A percentile compares a stretch with the other conserved stretches of the same genome.
Conservation (phyloP, 768 basidiomycete species). For the Cystofilobasidium ferigula region DNA sequence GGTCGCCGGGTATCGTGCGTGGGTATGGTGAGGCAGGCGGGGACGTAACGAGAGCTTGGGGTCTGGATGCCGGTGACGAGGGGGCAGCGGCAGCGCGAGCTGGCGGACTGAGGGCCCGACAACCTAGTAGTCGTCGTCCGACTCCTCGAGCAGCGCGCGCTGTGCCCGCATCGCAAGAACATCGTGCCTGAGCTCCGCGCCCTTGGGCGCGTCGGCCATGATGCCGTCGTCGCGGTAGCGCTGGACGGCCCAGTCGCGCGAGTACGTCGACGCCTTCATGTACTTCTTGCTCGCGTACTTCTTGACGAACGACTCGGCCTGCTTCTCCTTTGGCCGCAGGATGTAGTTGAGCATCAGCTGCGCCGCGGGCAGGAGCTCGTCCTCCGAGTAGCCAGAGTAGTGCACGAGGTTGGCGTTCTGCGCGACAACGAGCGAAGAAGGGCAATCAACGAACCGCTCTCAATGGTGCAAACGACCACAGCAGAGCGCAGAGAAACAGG, state of each 20-base stretch:
- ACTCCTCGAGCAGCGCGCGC: neutral
- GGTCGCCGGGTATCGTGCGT: no score
- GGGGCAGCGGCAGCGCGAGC: no score
- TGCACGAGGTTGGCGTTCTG: constrained; percentile 77
- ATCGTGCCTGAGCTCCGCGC: constrained; percentile 19
- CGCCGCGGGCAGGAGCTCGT: constrained; percentile 64
- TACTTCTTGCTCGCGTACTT: constrained; percentile 72
- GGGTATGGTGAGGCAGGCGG: no score
- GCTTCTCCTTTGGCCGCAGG: constrained; percentile 43
- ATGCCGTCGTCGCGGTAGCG: constrained; percentile 22
- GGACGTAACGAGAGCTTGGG: no score
- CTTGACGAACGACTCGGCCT: constrained; percentile 68
- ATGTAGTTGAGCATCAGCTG: constrained; percentile 82
- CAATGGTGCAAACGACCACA: no score
- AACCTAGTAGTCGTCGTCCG: neutral
- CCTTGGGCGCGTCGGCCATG: constrained; percentile 15
- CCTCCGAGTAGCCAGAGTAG: constrained; percentile 75
- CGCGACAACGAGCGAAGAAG: neutral
- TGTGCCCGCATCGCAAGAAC: neutral
- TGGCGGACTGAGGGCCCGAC: neutral
- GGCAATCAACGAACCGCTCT: neutral
- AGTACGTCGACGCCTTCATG: constrained; percentile 75
- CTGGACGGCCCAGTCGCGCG: constrained; percentile 72
- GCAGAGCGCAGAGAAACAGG: neutral
- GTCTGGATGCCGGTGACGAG: no score